phyloP scores from a whole-genome alignment of 2,329 filamentous ascomycete genomes.

The Aureobasidium melanogenum region DNA sequence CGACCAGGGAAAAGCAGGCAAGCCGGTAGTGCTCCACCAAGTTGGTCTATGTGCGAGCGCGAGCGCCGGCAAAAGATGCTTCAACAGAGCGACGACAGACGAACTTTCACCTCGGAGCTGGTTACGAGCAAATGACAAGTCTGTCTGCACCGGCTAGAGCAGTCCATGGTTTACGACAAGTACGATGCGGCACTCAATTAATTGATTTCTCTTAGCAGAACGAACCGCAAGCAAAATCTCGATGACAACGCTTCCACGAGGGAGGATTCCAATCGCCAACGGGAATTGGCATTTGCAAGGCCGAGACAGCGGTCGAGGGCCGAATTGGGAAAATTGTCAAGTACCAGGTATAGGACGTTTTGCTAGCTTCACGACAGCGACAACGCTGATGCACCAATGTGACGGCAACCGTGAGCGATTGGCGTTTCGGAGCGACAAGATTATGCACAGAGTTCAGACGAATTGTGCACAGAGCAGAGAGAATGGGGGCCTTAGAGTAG shows the following conservation, averaged over 20 bases:
- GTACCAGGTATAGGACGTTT: constrained; percentile 5
- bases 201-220: neutral
- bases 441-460: neutral
- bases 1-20: neutral
- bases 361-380: neutral
- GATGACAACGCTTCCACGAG: constrained; percentile 9
- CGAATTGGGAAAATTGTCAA: neutral
- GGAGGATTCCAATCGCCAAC: neutral
- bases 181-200: neutral
- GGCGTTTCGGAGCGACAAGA: neutral
- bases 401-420: neutral
- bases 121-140: neutral
- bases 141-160: neutral
- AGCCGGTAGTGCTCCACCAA: neutral
- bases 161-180: neutral
- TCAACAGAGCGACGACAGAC: neutral
- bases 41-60: too few species aligned
- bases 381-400: neutral
- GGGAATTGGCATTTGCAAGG: neutral
- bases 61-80: neutral
- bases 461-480: neutral
- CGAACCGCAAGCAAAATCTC: neutral
- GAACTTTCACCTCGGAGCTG: neutral
- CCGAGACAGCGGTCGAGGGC: neutral
- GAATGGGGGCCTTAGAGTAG: neutral